phyloP scores from a whole-genome alignment of 257 asterid species.

The Jacaranda mimosifolia region DNA sequence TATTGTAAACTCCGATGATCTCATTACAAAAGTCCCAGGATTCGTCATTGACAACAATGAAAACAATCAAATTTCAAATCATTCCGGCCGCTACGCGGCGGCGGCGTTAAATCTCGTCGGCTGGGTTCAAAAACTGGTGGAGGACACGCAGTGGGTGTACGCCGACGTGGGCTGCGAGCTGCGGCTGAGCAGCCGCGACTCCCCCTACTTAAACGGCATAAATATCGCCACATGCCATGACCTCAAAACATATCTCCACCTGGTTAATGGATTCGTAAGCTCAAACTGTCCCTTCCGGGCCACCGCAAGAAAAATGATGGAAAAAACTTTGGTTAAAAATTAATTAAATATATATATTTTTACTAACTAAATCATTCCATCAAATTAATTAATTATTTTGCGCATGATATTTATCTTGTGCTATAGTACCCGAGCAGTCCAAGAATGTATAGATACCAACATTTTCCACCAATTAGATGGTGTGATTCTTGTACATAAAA shows the following conservation, averaged over 20 bases:
- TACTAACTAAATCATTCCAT: not conserved
- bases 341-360: not conserved
- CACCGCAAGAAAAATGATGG: constrained; percentile 66
- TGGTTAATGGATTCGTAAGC: constrained; percentile 77
- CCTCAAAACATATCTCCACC: constrained; percentile 79
- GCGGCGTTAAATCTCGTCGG: constrained; percentile 36
- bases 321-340: constrained; percentile 13
- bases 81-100: constrained; percentile 19
- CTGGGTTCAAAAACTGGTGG: constrained; percentile 67
- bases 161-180: constrained; percentile 97
- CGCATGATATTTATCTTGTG: not conserved
- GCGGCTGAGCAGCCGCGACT: constrained; percentile 84
- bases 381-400: not conserved
- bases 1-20: constrained; percentile 87
- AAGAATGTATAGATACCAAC: constrained; percentile 6
- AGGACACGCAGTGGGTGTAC: constrained; percentile 80
- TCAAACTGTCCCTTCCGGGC: constrained; percentile 83
- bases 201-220: constrained; percentile 53
- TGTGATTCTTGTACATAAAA: not conserved
- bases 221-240: constrained; percentile 83
- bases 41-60: constrained; percentile 64
- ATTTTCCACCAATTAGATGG: constrained; percentile 25
- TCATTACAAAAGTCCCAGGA: constrained; percentile 84
- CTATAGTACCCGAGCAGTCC: not conserved
- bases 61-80: not conserved